Base-by-base conservation (phyloP, 768 basidiomycete genomes). In the Daedalea quercina region DNA sequence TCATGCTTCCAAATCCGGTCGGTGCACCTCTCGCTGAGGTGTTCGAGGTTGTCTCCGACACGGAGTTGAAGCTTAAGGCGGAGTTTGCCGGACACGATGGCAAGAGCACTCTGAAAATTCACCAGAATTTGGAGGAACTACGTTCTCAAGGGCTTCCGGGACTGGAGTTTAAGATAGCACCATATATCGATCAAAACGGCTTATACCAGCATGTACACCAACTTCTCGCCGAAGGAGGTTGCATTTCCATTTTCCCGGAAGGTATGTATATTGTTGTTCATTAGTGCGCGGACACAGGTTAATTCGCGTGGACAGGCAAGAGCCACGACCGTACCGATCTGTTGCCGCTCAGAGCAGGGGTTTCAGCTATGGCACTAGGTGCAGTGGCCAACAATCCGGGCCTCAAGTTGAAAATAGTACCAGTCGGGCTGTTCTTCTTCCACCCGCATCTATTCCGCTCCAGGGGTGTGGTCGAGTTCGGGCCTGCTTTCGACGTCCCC, bases 241-340 rank as follows among this genome's bases (percentile, higher is more conserved):
- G 85, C 58, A 94, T 99, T 56, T 94, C 95, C 44, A 97, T 99
- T 57, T 98, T 98, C 65, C 96, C 96, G 35, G 96, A 98, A 85
- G 95, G 94, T 91, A 59, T 41, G 43, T 47, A 26, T 11, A 31
- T 31, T 31, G 28, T 11, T 6, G 6, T 40, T 31, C 4, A 3
- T n/a, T 33, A 28, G 9, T 3, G 28, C 22, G 46, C 46, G 4
- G 3, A 6, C 25, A 3, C 7, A 26, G 12, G 9, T 17, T 20
- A 26, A 49, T 58, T 24, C 51, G 25, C 8, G n/a, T 41, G 22
- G n/a, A 20, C 44, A 97, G 94, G 96, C 60, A 96, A 96, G 52
- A 97, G 94, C 53, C 96, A 99, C 68, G 96, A 99, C 70, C 86
- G 96, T 37, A 94, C 91, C 9, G 94, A 98, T 69, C 78, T 98